Percentiles rank a stretch among this genome's conserved stretches.
Evolutionary conservation across 768 basidiomycete species (phyloP).

Genomic region (Rubroboletus satanas): DNA sequence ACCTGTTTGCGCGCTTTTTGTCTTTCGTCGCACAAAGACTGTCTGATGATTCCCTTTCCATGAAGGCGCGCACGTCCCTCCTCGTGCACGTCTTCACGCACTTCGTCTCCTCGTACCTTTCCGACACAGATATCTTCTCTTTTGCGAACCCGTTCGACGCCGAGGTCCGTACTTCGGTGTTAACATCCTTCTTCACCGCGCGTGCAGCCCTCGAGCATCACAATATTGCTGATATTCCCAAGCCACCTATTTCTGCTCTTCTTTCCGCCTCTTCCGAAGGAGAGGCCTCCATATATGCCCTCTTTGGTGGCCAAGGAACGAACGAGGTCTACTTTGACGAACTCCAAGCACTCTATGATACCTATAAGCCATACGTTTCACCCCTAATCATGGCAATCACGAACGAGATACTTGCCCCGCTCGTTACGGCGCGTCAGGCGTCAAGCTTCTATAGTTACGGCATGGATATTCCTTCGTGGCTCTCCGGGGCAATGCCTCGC

Average conservation of each 20-base stretch:
- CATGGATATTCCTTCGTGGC: conserved; percentile 81
- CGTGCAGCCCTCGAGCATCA: conserved; percentile 63
- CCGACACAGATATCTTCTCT: conserved; percentile 73
- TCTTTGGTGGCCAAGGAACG: conserved; percentile 97
- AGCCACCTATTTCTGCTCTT: conserved; percentile 62
- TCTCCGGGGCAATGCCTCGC: conserved; percentile 61
- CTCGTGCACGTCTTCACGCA: conserved; percentile 72
- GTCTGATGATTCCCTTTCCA: conserved; percentile 50
- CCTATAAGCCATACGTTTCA: conserved; percentile 82
- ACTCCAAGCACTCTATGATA: conserved; percentile 85
- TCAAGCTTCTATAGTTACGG: conserved; percentile 74
- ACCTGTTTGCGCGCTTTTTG: conserved; percentile 82
- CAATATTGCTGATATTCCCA: conserved; percentile 52
- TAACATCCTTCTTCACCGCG: conserved; percentile 76
- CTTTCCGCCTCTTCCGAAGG: conserved; percentile 57
- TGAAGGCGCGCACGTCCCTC: conserved; percentile 54
- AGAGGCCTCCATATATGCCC: conserved; percentile 76
- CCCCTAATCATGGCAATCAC: conserved; percentile 66
- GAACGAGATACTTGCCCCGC: conserved; percentile 63
- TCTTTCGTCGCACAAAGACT: conserved; percentile 66
- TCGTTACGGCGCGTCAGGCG: conserved; percentile 53
- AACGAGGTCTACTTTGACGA: conserved; percentile 99
- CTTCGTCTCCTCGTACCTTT: conserved; percentile 75
- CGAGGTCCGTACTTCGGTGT: conserved; percentile 71
- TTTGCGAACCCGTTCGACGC: conserved; percentile 71